Percentiles rank a stretch among this genome's conserved stretches.
phyloP scores from a whole-genome alignment of 257 asterid species.

The Solanum pennellii region DNA sequence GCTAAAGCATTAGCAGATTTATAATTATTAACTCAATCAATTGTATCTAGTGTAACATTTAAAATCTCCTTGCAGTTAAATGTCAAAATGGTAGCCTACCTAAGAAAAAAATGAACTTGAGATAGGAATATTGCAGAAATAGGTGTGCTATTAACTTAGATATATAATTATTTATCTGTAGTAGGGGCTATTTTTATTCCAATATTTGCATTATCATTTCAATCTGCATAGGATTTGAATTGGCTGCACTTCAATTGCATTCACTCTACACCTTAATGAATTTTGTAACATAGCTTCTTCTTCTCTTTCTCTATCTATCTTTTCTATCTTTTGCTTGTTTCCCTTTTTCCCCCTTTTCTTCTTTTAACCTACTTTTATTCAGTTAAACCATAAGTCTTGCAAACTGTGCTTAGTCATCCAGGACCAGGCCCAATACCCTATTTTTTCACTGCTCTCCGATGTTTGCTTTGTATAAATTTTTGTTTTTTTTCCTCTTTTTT shows the following conservation, averaged over 20 bases:
- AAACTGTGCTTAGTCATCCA: neutral
- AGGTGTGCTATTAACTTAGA: neutral
- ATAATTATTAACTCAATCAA: neutral
- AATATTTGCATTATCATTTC: neutral
- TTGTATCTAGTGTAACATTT: neutral
- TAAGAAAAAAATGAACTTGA: neutral
- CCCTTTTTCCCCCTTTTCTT: neutral
- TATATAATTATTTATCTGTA: neutral
- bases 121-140: neutral
- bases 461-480: neutral
- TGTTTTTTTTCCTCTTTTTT: neutral
- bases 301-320: neutral
- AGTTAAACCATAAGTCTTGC: neutral
- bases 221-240: neutral
- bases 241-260: neutral
- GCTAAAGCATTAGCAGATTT: neutral
- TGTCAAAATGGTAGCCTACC: neutral
- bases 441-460: neutral
- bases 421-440: neutral
- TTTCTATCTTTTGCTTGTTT: neutral
- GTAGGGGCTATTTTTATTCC: neutral
- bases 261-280: neutral
- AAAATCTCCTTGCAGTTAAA: neutral
- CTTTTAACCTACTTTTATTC: neutral
- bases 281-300: neutral